Conservation (phyloP, 1,284 basidiomycete genomes). For the Puccinia hordei region DNA sequence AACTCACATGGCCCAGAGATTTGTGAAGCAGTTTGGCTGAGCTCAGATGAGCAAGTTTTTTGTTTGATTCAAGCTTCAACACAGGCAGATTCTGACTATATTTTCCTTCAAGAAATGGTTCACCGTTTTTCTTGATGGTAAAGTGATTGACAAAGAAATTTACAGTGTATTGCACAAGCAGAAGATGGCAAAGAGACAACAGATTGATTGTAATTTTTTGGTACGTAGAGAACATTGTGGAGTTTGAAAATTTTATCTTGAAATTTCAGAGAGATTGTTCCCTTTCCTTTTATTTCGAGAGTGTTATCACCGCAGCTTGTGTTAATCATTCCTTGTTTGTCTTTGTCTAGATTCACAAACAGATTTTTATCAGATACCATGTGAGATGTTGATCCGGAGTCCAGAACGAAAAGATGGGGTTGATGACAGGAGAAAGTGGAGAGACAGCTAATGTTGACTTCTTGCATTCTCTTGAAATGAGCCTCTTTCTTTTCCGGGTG, state of each 20-base stretch:
- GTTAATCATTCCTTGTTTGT: too few relatives aligned
- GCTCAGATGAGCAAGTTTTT: neutral
- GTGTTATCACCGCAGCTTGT: neutral
- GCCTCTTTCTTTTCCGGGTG: too few relatives aligned
- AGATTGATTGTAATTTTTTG: conserved; percentile 9
- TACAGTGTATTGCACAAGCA: neutral
- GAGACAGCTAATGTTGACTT: too few relatives aligned
- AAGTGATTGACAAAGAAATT: neutral
- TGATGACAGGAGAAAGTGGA: too few relatives aligned
- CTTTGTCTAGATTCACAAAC: too few relatives aligned
- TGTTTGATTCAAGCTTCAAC: neutral
- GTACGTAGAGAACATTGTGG: conserved; percentile 13
- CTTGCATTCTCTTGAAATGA: too few relatives aligned
- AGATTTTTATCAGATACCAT: too few relatives aligned
- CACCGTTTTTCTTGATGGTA: neutral
- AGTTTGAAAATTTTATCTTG: too few relatives aligned
- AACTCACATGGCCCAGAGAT: conserved; percentile 4
- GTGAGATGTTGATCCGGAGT: too few relatives aligned
- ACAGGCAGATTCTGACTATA: neutral
- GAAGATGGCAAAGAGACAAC: neutral
- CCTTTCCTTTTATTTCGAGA: neutral
- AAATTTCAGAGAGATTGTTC: neutral
- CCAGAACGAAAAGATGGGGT: too few relatives aligned
- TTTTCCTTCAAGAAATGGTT: too few relatives aligned
- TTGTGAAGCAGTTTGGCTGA: neutral